phyloP scores from a whole-genome alignment of 2,329 filamentous ascomycete species.

The Cladosporium colombiae region DNA sequence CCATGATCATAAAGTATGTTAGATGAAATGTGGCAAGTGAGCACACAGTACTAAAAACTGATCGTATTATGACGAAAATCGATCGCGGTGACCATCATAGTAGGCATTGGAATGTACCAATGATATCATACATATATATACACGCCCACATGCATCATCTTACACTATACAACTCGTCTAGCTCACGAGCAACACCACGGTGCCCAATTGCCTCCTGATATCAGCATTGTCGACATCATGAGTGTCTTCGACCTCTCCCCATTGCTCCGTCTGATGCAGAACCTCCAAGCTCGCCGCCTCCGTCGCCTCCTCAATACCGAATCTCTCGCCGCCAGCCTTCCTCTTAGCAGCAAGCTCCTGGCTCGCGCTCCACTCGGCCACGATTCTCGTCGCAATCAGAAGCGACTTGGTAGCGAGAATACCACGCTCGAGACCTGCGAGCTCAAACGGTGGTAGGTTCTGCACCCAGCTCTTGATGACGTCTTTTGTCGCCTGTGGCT shows the following conservation, averaged over 20 bases:
- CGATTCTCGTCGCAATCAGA: constrained; percentile 70
- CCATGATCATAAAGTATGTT: too few species aligned
- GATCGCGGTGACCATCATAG: too few species aligned
- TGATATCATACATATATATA: constrained; percentile 6
- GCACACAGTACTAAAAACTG: too few species aligned
- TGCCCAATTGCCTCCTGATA: constrained; percentile 81
- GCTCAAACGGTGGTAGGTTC: constrained; percentile 72
- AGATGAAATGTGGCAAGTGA: too few species aligned
- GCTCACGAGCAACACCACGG: constrained; percentile 74
- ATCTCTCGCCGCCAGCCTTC: constrained; percentile 76
- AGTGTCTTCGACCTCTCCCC: constrained; percentile 97
- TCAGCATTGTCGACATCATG: constrained; percentile 97
- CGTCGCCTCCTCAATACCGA: constrained; percentile 17
- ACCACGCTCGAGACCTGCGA: constrained; percentile 83
- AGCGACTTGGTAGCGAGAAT: constrained; percentile 86
- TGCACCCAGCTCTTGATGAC: constrained; percentile 77
- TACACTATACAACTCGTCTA: constrained; percentile 21
- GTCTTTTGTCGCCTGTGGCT: constrained; percentile 72
- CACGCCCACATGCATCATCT: not conserved
- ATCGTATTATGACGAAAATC: too few species aligned
- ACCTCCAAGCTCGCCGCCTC: constrained; percentile 74
- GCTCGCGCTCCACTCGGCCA: constrained; percentile 76
- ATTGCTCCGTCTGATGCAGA: constrained; percentile 82
- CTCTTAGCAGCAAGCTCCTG: constrained; percentile 57
- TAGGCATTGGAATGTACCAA: not conserved